These are phyloP conservation scores for Melaleuca alternifolia DNA, from an alignment of 345 rosid species.

Conservation along the genomic window DNA sequence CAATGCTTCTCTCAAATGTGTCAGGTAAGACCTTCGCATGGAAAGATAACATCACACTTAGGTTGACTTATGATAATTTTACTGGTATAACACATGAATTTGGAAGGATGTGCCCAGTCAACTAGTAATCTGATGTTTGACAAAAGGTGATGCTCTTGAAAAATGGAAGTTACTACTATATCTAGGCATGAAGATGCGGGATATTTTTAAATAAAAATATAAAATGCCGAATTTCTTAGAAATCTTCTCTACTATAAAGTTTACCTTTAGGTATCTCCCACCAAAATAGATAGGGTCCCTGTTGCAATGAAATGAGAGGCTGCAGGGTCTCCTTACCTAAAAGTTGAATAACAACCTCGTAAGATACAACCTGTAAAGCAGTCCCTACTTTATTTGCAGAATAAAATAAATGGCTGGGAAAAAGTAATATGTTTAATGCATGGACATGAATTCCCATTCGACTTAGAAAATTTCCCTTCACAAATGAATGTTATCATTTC, in stretches of 20 bases:
- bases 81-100: background rate
- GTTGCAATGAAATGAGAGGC: constrained; percentile 43
- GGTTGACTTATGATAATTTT: background rate
- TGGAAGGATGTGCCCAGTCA: background rate
- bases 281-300: constrained; percentile 65
- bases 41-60: background rate
- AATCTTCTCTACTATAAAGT: background rate
- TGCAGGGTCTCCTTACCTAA: constrained; percentile 66
- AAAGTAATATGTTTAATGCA: background rate
- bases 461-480: background rate
- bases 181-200: background rate
- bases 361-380: background rate
- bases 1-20: background rate
- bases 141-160: background rate
- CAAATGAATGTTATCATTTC: background rate
- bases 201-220: background rate
- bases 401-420: background rate
- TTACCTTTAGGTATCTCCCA: constrained; percentile 90
- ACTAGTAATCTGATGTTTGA: background rate
- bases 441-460: background rate
- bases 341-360: background rate
- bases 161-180: background rate
- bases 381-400: background rate
- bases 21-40: background rate
- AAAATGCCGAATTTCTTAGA: background rate